phyloP scores from a whole-genome alignment of 805 yeast genomes.

The Alloascoidea africana region DNA sequence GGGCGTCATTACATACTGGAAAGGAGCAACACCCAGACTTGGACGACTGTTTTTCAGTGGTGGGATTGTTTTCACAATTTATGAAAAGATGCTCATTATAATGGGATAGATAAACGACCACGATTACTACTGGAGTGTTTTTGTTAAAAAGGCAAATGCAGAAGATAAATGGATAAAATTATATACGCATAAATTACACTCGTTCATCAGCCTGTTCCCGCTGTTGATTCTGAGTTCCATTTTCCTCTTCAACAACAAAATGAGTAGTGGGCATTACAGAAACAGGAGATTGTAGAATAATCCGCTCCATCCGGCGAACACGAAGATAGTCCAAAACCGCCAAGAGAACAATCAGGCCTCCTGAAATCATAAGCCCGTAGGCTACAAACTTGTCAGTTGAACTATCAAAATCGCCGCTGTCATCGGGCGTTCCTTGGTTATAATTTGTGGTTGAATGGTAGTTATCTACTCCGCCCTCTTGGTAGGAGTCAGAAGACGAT shows the following conservation, averaged over 20 bases:
- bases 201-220: too few relatives aligned
- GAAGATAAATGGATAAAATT: too few relatives aligned
- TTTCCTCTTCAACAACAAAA: too few relatives aligned
- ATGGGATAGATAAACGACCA: slow-evolving; percentile 1
- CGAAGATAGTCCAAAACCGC: slow-evolving; percentile 57
- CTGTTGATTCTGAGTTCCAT: too few relatives aligned
- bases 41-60: slow-evolving; percentile 90
- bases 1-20: slow-evolving; percentile 88
- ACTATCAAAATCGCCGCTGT: slow-evolving; percentile 4
- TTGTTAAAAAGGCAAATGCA: too few relatives aligned
- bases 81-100: slow-evolving; percentile 65
- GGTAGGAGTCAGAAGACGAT: slow-evolving; percentile 6
- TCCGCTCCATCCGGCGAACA: slow-evolving; percentile 61
- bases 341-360: slow-evolving; percentile 47
- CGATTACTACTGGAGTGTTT: too few relatives aligned
- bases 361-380: slow-evolving; percentile 48
- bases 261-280: too few relatives aligned
- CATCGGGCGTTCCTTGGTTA: slow-evolving; percentile 7
- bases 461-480: slow-evolving; percentile 14
- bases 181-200: too few relatives aligned
- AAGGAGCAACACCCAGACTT: slow-evolving; percentile 93
- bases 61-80: slow-evolving; percentile 93
- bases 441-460: slow-evolving; percentile 11
- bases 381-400: slow-evolving; percentile 32
- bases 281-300: slow-evolving; percentile 38